A percentile compares a stretch with the other conserved stretches of the same genome.
Conservation (phyloP, 140 eudicot species). For the Cichorium intybus region DNA sequence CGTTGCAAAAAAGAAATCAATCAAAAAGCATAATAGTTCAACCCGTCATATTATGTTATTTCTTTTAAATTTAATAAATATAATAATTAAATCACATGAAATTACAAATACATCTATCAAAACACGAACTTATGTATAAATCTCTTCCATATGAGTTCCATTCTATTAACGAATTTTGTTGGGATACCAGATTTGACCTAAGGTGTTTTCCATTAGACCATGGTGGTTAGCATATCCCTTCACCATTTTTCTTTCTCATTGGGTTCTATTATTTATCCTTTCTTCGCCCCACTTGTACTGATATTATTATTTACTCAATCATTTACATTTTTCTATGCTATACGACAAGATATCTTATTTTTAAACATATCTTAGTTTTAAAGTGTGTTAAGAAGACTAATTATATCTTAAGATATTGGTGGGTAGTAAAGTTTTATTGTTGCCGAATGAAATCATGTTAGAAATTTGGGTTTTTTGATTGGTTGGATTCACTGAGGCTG, state of each 20-base stretch:
- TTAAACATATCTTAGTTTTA: background rate
- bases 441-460: no score
- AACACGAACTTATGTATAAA: background rate
- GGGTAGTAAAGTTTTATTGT: no score
- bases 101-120: background rate
- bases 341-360: no score
- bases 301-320: background rate
- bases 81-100: background rate
- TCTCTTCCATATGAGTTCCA: background rate
- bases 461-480: no score
- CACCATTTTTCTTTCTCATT: background rate
- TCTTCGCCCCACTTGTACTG: background rate
- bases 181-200: conserved; percentile 11
- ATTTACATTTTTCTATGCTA: background rate
- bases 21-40: background rate
- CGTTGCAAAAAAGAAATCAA: no score
- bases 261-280: background rate
- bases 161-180: background rate
- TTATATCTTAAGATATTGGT: no score
- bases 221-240: background rate
- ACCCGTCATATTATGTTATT: background rate
- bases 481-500: no score
- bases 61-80: background rate
- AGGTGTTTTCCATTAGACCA: background rate
- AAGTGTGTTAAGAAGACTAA: no score